phyloP scores from a whole-genome alignment of 1,284 basidiomycete species.

The Phaffia rhodozyma region DNA sequence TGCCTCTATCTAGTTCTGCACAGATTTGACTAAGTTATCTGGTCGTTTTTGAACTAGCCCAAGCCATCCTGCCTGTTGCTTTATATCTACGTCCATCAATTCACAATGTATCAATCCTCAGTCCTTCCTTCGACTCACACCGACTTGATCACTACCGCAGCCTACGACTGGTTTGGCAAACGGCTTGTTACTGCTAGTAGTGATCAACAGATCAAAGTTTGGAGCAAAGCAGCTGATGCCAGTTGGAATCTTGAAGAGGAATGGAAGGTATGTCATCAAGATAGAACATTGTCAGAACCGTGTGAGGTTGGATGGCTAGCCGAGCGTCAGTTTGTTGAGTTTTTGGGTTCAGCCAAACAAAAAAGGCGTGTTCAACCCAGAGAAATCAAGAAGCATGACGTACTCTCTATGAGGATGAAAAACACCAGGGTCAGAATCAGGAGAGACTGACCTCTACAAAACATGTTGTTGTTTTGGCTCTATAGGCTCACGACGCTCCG shows the following conservation, averaged over 20 bases:
- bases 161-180: conserved; percentile 80
- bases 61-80: too few relatives aligned
- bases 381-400: too few relatives aligned
- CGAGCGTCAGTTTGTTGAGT: too few relatives aligned
- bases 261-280: conserved; percentile 58
- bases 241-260: conserved; percentile 63
- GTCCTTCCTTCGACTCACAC: conserved; percentile 33
- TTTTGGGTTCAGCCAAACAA: too few relatives aligned
- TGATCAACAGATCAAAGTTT: conserved; percentile 62
- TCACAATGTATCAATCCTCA: conserved; percentile 34
- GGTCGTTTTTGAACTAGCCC: too few relatives aligned
- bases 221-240: conserved; percentile 54
- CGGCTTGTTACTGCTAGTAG: conserved; percentile 39
- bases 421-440: neutral
- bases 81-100: neutral
- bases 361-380: too few relatives aligned
- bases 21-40: too few relatives aligned
- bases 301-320: neutral
- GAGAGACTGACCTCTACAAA: neutral
- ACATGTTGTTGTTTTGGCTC: neutral
- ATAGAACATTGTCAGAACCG: neutral
- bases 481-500: conserved; percentile 14
- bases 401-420: too few relatives aligned
- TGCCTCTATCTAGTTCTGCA: too few relatives aligned
- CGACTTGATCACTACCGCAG: conserved; percentile 42